Conservation (phyloP, 2,329 filamentous ascomycete genomes). For the Dactylonectria estremocensis region DNA sequence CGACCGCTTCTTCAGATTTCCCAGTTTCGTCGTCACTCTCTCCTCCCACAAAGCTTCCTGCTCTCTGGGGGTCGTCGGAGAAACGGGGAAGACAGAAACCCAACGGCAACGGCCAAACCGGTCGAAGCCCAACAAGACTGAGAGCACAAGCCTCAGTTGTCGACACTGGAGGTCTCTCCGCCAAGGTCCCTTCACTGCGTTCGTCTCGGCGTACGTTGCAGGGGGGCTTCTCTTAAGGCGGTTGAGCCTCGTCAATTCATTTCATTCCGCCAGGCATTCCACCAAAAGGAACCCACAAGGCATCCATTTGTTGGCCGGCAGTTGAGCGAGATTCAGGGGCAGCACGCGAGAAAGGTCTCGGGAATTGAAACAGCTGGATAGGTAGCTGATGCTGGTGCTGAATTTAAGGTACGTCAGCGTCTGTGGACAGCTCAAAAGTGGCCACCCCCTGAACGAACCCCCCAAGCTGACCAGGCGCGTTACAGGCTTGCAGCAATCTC, state of each 20-base stretch:
- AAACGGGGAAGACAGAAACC: conserved; percentile 30
- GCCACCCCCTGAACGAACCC: conserved; percentile 24
- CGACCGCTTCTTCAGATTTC: conserved; percentile 34
- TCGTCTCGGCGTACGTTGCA: neutral
- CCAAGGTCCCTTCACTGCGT: conserved; percentile 4
- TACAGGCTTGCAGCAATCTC: conserved; percentile 22
- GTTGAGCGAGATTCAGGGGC: conserved; percentile 9
- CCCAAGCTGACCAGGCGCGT: conserved; percentile 27
- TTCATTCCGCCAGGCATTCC: conserved; percentile 3
- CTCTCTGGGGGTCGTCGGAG: conserved; percentile 35
- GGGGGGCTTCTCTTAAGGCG: conserved; percentile 7
- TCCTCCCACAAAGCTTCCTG: conserved; percentile 14
- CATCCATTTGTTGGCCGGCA: conserved; percentile 10
- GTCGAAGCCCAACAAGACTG: conserved; percentile 33
- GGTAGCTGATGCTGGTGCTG: neutral
- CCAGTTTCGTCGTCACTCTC: conserved; percentile 3
- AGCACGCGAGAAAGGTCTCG: neutral
- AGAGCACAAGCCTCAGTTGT: conserved; percentile 23
- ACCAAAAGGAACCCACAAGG: conserved; percentile 1
- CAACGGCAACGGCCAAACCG: conserved; percentile 22
- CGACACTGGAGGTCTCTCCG: conserved; percentile 17
- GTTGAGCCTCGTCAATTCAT: conserved; percentile 19
- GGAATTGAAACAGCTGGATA: conserved; percentile 4
- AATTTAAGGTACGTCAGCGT: conserved; percentile 20
- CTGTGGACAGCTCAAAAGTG: conserved; percentile 14